Conservation (phyloP, 495 filamentous ascomycete species). For the Trichocladium antarcticum region DNA sequence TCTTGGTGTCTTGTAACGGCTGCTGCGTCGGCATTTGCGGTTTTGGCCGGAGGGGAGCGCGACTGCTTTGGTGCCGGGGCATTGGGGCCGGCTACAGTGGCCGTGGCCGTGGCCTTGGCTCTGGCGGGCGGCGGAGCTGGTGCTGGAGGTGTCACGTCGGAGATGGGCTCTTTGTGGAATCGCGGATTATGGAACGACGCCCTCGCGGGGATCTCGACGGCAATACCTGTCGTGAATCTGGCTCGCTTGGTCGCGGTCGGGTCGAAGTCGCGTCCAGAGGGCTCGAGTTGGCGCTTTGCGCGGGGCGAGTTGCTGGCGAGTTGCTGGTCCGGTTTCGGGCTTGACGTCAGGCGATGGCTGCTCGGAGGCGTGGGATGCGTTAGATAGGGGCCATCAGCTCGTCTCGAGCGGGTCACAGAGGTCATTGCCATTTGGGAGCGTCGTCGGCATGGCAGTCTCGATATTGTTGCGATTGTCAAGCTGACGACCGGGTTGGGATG, state of each 20-base stretch:
- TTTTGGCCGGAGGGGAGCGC: constrained; percentile 12
- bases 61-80: constrained; percentile 13
- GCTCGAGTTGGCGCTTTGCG: constrained; percentile 20
- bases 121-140: constrained; percentile 12
- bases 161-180: constrained; percentile 12
- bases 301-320: constrained; percentile 6
- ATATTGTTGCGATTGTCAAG: background rate
- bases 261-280: constrained; percentile 10
- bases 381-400: constrained; percentile 25
- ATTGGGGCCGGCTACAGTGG: constrained; percentile 23
- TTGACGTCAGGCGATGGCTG: constrained; percentile 11
- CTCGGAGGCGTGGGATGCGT: constrained; percentile 13
- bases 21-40: constrained; percentile 16
- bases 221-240: constrained; percentile 23
- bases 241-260: constrained; percentile 14
- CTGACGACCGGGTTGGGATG: background rate
- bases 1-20: constrained; percentile 33
- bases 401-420: constrained; percentile 28
- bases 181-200: constrained; percentile 21
- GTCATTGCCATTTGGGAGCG: constrained; percentile 24
- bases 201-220: constrained; percentile 33
- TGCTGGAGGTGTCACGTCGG: constrained; percentile 29
- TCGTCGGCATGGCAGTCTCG: background rate
- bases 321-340: constrained; percentile 4
- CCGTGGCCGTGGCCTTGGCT: constrained; percentile 2